A percentile compares a stretch with the other conserved stretches of the same genome.
phyloP scores from a whole-genome alignment of 179 eudicot species.

The Silene coronaria region DNA sequence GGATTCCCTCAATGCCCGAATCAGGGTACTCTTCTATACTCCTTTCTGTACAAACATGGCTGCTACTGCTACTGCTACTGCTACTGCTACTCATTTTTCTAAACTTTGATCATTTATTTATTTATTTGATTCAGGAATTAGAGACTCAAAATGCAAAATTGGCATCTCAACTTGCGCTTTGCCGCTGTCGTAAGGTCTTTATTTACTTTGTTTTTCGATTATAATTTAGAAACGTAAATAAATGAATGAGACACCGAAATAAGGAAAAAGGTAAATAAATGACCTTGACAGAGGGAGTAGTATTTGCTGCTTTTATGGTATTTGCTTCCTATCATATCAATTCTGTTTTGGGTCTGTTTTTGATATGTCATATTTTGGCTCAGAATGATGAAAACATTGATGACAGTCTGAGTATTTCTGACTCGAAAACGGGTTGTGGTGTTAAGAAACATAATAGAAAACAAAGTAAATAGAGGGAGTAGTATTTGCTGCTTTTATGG shows the following conservation, averaged over 20 bases:
- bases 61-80: too few species aligned
- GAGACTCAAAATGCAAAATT: constrained; percentile 57
- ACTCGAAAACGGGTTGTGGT: constrained; percentile 15
- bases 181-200: constrained; percentile 50
- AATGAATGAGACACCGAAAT: neutral
- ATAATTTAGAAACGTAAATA: neutral
- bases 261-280: too few species aligned
- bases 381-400: constrained; percentile 33
- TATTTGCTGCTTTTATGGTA: too few species aligned
- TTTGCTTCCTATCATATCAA: too few species aligned
- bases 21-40: constrained; percentile 33
- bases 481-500: too few species aligned
- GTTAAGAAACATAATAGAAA: neutral
- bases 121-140: constrained; percentile 45
- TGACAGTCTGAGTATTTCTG: constrained; percentile 16
- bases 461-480: too few species aligned
- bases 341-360: neutral
- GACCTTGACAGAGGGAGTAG: too few species aligned
- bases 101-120: neutral
- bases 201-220: neutral
- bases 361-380: neutral
- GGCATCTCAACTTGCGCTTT: constrained; percentile 39
- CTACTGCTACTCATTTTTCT: neutral
- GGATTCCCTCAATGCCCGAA: constrained; percentile 33
- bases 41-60: neutral